Evolutionary conservation across 2,329 filamentous ascomycete genomes (phyloP).

Genomic region (Aspergillus sp.): DNA sequence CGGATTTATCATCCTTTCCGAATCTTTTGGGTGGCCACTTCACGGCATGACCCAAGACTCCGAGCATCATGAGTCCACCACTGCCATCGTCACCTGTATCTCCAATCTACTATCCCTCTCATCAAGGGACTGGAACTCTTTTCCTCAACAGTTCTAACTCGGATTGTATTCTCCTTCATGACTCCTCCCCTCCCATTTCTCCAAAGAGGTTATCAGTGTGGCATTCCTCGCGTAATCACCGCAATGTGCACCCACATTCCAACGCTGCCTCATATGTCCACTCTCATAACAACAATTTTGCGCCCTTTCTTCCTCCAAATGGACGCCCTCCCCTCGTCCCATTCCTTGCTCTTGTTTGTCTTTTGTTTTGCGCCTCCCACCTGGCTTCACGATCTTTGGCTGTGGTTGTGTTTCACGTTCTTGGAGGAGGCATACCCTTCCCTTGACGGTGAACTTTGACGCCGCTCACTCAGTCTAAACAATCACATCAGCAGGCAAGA

Average conservation of each 20-base stretch:
- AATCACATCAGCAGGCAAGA: background rate
- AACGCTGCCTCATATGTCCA: conserved; percentile 13
- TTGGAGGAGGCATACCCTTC: background rate
- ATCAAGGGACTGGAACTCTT: background rate
- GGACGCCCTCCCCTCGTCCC: conserved; percentile 1
- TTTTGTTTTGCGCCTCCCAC: conserved; percentile 6
- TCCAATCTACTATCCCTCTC: too few species aligned
- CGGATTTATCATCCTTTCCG: too few species aligned
- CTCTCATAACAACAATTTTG: conserved; percentile 29
- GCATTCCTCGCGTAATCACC: conserved; percentile 28
- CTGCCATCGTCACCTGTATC: too few species aligned
- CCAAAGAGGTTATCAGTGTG: conserved; percentile 17
- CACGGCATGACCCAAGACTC: too few species aligned
- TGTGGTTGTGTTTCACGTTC: conserved; percentile 8
- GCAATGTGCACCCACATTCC: conserved; percentile 30
- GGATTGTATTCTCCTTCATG: background rate
- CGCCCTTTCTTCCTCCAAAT: conserved; percentile 9
- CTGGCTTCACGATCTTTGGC: conserved; percentile 3
- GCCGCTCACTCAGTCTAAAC: background rate
- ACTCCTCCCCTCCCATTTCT: background rate
- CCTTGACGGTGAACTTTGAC: background rate
- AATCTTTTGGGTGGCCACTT: too few species aligned
- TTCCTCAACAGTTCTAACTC: background rate
- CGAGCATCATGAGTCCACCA: too few species aligned
- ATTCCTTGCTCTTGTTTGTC: conserved; percentile 10